Conservation (phyloP, 345 rosid species). For the Lepidium didymum region DNA sequence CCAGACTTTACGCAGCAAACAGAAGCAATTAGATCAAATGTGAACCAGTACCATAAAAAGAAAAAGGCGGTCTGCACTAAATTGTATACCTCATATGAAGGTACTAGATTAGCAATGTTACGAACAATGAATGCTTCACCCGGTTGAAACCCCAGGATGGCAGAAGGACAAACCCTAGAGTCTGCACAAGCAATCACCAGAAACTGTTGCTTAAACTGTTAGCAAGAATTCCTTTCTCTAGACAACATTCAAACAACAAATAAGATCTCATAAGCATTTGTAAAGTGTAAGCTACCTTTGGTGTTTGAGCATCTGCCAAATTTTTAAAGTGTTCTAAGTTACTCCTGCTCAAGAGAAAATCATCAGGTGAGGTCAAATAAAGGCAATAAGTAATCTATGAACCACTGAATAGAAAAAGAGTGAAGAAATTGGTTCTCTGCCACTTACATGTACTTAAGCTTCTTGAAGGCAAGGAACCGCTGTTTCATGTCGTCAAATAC, state of each 20-base stretch:
- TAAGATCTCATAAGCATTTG: not conserved
- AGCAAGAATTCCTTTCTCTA: slow-evolving; percentile 16
- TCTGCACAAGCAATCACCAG: slow-evolving; percentile 97
- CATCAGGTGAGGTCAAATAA: not conserved
- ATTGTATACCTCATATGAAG: slow-evolving; percentile 59
- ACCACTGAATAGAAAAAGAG: slow-evolving; percentile 28
- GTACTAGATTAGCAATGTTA: slow-evolving; percentile 88
- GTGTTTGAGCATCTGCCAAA: slow-evolving; percentile 72
- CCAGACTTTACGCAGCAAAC: slow-evolving; percentile 49
- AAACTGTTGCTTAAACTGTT: slow-evolving; percentile 54
- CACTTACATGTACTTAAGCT: slow-evolving; percentile 62
- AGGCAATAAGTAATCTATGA: not conserved
- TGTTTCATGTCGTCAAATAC: slow-evolving; percentile 61
- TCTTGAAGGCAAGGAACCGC: slow-evolving; percentile 62
- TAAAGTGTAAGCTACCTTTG: slow-evolving; percentile 46
- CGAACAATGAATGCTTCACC: slow-evolving; percentile 95
- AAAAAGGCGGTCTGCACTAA: not conserved
- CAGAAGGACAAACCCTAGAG: slow-evolving; percentile 96
- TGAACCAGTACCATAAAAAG: not conserved
- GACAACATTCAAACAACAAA: not conserved
- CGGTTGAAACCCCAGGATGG: slow-evolving; percentile 81
- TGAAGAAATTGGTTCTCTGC: not conserved
- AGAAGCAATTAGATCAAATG: slow-evolving; percentile 4
- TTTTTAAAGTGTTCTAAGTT: slow-evolving; percentile 56
- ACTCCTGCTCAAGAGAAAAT: slow-evolving; percentile 42